A percentile compares a stretch with the other conserved stretches of the same genome.
These are phyloP conservation scores for Pleurotus eryngii DNA, from an alignment of 768 basidiomycete species.

Conservation along the genomic window DNA sequence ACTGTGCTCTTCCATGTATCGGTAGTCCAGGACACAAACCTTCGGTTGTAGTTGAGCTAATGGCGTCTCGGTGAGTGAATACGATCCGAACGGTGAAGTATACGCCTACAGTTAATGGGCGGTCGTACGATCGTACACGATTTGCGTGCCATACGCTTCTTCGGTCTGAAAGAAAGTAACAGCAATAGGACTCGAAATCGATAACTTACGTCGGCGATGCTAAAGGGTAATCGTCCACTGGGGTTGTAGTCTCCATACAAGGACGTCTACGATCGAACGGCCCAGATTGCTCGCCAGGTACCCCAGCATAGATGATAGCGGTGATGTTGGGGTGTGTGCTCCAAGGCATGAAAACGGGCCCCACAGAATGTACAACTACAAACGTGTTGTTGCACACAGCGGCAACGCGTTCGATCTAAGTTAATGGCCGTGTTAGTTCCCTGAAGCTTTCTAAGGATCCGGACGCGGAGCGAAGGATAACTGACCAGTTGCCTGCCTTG, in stretches of 20 bases:
- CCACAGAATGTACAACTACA: slow-evolving; percentile 63
- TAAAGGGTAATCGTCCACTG: slow-evolving; percentile 62
- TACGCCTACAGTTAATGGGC: slow-evolving; percentile 16
- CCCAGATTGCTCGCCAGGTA: slow-evolving; percentile 65
- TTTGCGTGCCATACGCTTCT: not conserved
- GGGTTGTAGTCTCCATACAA: slow-evolving; percentile 70
- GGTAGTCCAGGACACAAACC: slow-evolving; percentile 37
- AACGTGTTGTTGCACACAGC: slow-evolving; percentile 53
- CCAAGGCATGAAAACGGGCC: slow-evolving; percentile 60
- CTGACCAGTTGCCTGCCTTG: slow-evolving; percentile 66
- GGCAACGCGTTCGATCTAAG: not conserved
- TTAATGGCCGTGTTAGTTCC: slow-evolving; percentile 29
- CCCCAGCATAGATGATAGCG: slow-evolving; percentile 64
- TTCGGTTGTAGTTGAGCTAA: not conserved
- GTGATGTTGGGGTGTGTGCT: slow-evolving; percentile 71
- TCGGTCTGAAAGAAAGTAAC: not conserved
- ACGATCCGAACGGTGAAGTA: not conserved
- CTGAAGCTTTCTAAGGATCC: slow-evolving; percentile 42
- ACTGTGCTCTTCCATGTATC: slow-evolving; percentile 42
- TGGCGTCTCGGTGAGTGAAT: not conserved
- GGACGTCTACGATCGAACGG: slow-evolving; percentile 63
- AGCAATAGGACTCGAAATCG: not conserved
- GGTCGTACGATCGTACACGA: not conserved
- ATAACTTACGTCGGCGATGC: slow-evolving; percentile 47
- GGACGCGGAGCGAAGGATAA: slow-evolving; percentile 20